Conservation (phyloP, 192 early-diverging fungal species). For the Entomortierella lignicola region DNA sequence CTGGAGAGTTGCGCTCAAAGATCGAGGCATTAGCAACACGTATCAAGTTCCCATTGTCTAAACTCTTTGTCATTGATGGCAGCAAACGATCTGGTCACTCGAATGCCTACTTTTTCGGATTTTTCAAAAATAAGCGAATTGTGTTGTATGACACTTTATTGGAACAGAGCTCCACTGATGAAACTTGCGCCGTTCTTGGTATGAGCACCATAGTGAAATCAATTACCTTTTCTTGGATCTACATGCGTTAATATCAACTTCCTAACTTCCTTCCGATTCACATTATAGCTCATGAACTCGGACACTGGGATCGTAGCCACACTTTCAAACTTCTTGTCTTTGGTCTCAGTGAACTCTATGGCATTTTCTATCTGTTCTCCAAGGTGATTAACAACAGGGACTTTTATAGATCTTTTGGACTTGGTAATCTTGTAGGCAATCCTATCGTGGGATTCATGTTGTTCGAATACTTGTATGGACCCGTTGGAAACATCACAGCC, state of each 20-base stretch:
- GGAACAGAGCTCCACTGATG: conserved; percentile 82
- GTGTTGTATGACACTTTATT: conserved; percentile 95
- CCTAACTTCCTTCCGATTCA: background rate
- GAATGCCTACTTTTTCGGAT: conserved; percentile 97
- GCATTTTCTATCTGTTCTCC: conserved; percentile 81
- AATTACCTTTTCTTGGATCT: too few relatives aligned
- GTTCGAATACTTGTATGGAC: conserved; percentile 88
- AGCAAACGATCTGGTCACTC: conserved; percentile 91
- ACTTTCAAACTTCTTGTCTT: conserved; percentile 79
- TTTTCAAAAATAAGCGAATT: conserved; percentile 97
- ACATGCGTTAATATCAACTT: background rate
- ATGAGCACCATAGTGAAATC: conserved; percentile 18
- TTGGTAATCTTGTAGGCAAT: conserved; percentile 69
- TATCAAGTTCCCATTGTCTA: conserved; percentile 90
- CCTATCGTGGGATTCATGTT: conserved; percentile 90
- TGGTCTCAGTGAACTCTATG: conserved; percentile 80
- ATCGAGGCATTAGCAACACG: conserved; percentile 87
- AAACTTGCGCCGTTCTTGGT: conserved; percentile 93
- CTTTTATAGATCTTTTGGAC: conserved; percentile 91
- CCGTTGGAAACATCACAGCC: conserved; percentile 77
- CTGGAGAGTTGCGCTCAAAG: conserved; percentile 81
- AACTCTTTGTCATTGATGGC: conserved; percentile 95
- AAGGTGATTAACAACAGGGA: conserved; percentile 74
- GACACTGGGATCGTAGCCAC: conserved; percentile 94
- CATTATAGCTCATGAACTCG: conserved; percentile 89